Evolutionary conservation across 805 yeast species (phyloP).

Genomic region (Candida morakotiae): DNA sequence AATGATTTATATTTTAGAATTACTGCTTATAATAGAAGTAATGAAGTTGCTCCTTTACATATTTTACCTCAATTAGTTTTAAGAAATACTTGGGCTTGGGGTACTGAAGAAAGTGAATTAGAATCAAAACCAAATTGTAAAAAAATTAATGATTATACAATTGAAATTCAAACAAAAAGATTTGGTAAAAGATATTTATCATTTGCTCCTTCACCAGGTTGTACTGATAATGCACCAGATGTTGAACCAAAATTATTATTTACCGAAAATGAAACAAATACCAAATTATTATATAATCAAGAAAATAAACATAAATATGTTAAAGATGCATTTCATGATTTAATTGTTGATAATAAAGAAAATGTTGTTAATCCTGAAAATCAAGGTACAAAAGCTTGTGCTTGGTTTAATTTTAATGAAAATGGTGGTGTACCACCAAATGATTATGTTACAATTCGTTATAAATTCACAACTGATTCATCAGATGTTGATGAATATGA

Average conservation of each 20-base stretch:
- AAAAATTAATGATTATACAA: constrained; percentile 37
- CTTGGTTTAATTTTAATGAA: constrained; percentile 75
- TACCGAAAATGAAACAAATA: constrained; percentile 88
- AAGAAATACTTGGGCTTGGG: constrained; percentile 96
- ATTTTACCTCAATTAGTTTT: constrained; percentile 79
- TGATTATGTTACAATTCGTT: constrained; percentile 80
- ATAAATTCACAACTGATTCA: constrained; percentile 50
- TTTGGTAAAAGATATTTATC: constrained; percentile 62
- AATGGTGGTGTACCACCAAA: constrained; percentile 69
- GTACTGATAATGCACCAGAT: constrained; percentile 53
- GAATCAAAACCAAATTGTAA: constrained; percentile 46
- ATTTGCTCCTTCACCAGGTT: constrained; percentile 84
- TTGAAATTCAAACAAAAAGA: constrained; percentile 62
- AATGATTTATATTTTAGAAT: constrained; percentile 79
- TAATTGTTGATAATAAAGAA: constrained; percentile 56
- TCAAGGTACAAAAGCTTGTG: constrained; percentile 80
- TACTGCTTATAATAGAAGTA: constrained; percentile 83
- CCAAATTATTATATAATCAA: constrained; percentile 59
- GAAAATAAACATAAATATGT: constrained; percentile 54
- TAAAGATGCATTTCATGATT: constrained; percentile 91
- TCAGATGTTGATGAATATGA: constrained; percentile 65
- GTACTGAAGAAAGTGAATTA: constrained; percentile 44
- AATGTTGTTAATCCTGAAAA: constrained; percentile 66
- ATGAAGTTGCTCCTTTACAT: constrained; percentile 83
- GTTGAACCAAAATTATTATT: constrained; percentile 74